phyloP scores from a whole-genome alignment of 2,329 filamentous ascomycete species.

The Alternaria alternata region DNA sequence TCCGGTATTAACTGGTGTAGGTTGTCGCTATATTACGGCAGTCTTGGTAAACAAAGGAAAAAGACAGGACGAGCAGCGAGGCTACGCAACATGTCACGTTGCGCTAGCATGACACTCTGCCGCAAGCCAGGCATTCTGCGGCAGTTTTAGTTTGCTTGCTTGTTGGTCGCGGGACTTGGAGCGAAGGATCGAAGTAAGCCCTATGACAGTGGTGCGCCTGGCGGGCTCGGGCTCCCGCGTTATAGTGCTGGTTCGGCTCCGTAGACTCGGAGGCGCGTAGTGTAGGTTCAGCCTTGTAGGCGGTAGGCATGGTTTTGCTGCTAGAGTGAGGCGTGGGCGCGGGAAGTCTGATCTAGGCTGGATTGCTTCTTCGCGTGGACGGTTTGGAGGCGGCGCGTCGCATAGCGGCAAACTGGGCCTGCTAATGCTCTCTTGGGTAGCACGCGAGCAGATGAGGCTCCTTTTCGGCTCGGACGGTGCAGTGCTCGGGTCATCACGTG shows the following conservation, averaged over 20 bases:
- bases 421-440: constrained; percentile 11
- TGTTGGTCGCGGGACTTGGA: constrained; percentile 11
- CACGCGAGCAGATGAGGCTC: constrained; percentile 11
- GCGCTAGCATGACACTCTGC: constrained; percentile 29
- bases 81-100: constrained; percentile 23
- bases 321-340: constrained; percentile 16
- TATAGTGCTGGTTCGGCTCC: constrained; percentile 25
- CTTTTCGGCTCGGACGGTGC: constrained; percentile 2
- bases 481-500: constrained; percentile 25
- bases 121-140: constrained; percentile 6
- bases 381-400: constrained; percentile 20
- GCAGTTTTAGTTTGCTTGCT: constrained; percentile 13
- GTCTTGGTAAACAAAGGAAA: constrained; percentile 22
- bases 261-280: constrained; percentile 22
- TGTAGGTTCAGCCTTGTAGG: constrained; percentile 24
- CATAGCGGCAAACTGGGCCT: constrained; percentile 17
- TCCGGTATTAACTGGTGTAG: not conserved
- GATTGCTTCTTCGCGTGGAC: constrained; percentile 28
- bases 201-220: constrained; percentile 16
- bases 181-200: constrained; percentile 13
- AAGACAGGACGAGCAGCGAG: not conserved
- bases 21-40: constrained; percentile 25
- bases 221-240: constrained; percentile 18
- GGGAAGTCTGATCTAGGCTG: constrained; percentile 35
- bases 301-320: constrained; percentile 8